A percentile compares a stretch with the other conserved stretches of the same genome.
phyloP scores from a whole-genome alignment of 495 filamentous ascomycete genomes.

The Neurospora sp. region DNA sequence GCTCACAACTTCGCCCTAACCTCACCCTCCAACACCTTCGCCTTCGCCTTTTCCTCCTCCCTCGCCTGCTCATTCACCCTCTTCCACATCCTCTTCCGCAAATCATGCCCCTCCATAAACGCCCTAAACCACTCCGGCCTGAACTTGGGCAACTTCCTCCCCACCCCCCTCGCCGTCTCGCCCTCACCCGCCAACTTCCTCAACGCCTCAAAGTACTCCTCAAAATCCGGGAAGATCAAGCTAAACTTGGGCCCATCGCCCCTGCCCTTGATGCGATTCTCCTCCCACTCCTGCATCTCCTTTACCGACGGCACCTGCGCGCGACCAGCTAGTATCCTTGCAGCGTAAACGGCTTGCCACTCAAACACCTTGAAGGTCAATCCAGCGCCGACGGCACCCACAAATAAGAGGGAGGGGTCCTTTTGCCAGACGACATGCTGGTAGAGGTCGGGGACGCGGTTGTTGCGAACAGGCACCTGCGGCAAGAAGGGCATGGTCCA shows the following conservation, averaged over 20 bases:
- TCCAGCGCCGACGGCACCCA: conserved; percentile 24
- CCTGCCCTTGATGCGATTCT: conserved; percentile 33
- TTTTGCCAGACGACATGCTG: conserved; percentile 44
- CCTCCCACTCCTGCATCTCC: conserved; percentile 44
- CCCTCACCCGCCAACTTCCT: conserved; percentile 39
- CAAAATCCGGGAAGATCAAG: conserved; percentile 42
- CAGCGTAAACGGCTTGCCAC: conserved; percentile 32
- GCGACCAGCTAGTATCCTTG: conserved; percentile 25
- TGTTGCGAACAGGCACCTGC: conserved; percentile 39
- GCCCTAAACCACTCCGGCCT: conserved; percentile 36
- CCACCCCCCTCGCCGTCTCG: conserved; percentile 12
- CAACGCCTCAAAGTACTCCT: conserved; percentile 44
- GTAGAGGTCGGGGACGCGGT: conserved; percentile 45
- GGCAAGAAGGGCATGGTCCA: conserved; percentile 49
- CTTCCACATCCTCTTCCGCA: conserved; percentile 41
- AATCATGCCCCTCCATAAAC: conserved; percentile 39
- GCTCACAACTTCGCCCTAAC: conserved; percentile 1
- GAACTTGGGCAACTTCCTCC: conserved; percentile 37
- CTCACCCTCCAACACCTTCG: not conserved
- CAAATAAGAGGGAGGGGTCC: conserved; percentile 27
- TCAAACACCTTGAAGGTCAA: conserved; percentile 31
- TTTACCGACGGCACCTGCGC: conserved; percentile 29
- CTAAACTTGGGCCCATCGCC: conserved; percentile 42
- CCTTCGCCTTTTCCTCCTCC: not conserved
- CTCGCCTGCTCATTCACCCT: conserved; percentile 24